Conservation (phyloP, 192 early-diverging fungal genomes). For the Podila horticola region DNA sequence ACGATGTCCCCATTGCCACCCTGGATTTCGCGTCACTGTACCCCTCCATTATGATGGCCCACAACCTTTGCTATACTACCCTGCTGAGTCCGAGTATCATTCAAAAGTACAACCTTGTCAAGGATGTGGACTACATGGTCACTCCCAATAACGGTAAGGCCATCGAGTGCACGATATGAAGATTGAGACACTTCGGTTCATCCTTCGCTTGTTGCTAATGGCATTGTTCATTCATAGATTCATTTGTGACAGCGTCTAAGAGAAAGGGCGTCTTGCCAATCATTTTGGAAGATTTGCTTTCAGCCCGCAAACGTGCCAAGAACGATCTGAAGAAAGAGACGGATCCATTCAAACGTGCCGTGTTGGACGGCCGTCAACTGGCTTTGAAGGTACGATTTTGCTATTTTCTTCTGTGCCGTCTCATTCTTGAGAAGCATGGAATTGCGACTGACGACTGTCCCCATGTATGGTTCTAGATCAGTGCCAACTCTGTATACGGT, state of each 20-base stretch:
- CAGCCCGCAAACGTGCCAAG: constrained; percentile 94
- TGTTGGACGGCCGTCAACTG: constrained; percentile 95
- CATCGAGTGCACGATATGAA: neutral
- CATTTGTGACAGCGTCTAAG: constrained; percentile 82
- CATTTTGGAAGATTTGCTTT: constrained; percentile 89
- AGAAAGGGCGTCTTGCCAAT: constrained; percentile 89
- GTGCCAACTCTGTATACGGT: constrained; percentile 97
- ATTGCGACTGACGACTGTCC: no score
- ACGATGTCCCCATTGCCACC: constrained; percentile 95
- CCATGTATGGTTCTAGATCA: constrained; percentile 60
- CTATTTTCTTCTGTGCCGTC: no score
- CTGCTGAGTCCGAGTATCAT: constrained; percentile 69
- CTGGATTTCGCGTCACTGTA: constrained; percentile 98
- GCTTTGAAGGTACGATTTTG: constrained; percentile 79
- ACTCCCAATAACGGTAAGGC: constrained; percentile 87
- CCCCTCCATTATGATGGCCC: constrained; percentile 99
- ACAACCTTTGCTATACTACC: constrained; percentile 98
- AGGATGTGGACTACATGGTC: constrained; percentile 85
- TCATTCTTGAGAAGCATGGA: neutral
- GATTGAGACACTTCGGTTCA: no score
- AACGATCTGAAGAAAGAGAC: constrained; percentile 95
- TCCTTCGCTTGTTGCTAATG: neutral
- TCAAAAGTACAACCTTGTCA: constrained; percentile 70
- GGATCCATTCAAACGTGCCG: constrained; percentile 93
- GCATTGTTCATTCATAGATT: constrained; percentile 55